These are phyloP conservation scores for Aureobasidium sp. DNA, from an alignment of 2,329 filamentous ascomycete species.

Conservation along the genomic window DNA sequence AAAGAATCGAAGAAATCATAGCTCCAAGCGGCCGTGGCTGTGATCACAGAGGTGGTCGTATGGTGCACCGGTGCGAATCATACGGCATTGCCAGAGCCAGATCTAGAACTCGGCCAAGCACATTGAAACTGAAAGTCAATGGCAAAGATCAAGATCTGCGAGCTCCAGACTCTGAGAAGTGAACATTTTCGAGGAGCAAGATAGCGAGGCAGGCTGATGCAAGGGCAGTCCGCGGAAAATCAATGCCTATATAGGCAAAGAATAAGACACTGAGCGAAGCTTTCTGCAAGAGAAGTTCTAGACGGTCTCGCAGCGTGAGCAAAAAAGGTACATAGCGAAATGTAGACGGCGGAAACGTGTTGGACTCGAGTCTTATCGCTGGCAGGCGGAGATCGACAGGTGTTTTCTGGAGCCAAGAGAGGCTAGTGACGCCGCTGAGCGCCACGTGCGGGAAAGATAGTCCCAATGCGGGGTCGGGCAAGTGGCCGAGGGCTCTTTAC, in stretches of 20 bases:
- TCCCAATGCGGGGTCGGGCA: neutral
- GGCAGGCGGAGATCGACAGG: neutral
- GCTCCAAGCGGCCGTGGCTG: neutral
- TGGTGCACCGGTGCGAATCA: too few relatives aligned
- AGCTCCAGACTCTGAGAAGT: neutral
- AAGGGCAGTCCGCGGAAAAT: neutral
- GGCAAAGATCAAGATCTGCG: neutral
- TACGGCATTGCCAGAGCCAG: neutral
- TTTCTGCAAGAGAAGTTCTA: neutral
- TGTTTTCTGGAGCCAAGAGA: neutral
- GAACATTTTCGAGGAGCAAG: neutral
- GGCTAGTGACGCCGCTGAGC: neutral
- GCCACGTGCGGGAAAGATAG: neutral
- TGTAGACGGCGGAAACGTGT: neutral
- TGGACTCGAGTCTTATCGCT: neutral
- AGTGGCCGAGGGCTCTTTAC: neutral
- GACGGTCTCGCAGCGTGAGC: neutral
- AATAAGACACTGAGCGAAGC: neutral
- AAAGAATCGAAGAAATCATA: neutral
- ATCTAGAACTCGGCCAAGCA: neutral
- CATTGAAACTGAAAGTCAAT: neutral
- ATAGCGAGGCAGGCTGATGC: neutral
- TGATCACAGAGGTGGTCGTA: too few relatives aligned
- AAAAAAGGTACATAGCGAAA: neutral
- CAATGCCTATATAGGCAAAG: neutral